phyloP scores from a whole-genome alignment of 306 rosid genomes.

The Erythrophleum fordii region DNA sequence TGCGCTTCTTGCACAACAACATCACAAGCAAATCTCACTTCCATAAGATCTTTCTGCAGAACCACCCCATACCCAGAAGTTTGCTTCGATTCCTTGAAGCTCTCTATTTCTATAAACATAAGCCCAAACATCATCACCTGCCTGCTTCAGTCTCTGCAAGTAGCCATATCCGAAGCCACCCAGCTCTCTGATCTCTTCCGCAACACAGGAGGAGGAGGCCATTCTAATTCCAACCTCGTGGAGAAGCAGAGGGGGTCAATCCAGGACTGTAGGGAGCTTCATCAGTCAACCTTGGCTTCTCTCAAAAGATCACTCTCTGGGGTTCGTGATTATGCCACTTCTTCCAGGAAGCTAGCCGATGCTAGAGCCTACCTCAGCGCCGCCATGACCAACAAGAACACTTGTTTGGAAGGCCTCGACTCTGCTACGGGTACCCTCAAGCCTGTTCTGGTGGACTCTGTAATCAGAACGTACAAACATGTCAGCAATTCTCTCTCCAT shows the following conservation, averaged over 20 bases:
- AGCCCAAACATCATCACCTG: constrained; percentile 59
- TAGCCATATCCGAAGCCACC: constrained; percentile 60
- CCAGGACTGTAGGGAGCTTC: constrained; percentile 77
- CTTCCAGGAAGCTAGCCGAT: constrained; percentile 43
- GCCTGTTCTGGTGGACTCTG: constrained; percentile 54
- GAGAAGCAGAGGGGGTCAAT: constrained; percentile 73
- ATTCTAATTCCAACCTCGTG: constrained; percentile 37
- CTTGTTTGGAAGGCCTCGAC: constrained; percentile 81
- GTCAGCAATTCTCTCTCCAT: constrained; percentile 75
- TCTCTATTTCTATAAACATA: constrained; percentile 64
- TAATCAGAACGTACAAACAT: constrained; percentile 56
- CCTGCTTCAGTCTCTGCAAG: constrained; percentile 68
- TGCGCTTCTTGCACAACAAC: constrained; percentile 22
- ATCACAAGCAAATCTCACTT: constrained; percentile 41
- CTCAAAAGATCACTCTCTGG: constrained; percentile 57
- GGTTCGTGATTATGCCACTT: constrained; percentile 36
- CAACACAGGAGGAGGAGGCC: constrained; percentile 32
- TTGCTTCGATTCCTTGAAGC: constrained; percentile 69
- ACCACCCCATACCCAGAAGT: constrained; percentile 60
- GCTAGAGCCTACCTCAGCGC: constrained; percentile 82
- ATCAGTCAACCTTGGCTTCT: constrained; percentile 60
- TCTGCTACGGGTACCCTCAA: constrained; percentile 73
- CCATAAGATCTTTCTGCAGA: constrained; percentile 62
- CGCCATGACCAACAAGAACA: constrained; percentile 82
- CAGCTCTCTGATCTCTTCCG: constrained; percentile 60